Conservation (phyloP, 495 filamentous ascomycete species). For the Penicillium canariense region DNA sequence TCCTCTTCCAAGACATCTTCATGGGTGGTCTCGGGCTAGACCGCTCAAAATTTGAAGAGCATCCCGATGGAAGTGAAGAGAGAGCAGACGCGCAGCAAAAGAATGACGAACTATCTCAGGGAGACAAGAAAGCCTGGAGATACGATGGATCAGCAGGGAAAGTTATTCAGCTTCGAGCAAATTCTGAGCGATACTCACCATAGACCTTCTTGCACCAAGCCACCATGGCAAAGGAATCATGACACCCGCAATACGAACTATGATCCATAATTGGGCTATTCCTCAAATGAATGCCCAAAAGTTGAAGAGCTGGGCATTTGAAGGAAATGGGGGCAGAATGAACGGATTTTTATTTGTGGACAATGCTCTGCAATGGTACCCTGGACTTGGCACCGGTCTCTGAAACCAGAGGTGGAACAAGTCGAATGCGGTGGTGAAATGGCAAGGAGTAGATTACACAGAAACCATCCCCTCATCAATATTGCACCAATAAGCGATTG, state of each 20-base stretch:
- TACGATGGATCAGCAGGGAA: background rate
- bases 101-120: conserved; percentile 21
- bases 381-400: conserved; percentile 18
- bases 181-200: background rate
- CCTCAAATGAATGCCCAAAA: conserved; percentile 26
- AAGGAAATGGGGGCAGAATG: conserved; percentile 24
- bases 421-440: conserved; percentile 6
- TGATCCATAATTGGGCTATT: conserved; percentile 27
- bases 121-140: conserved; percentile 19
- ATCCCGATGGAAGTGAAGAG: conserved; percentile 13
- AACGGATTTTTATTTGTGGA: conserved; percentile 24
- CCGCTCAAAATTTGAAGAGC: conserved; percentile 29
- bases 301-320: conserved; percentile 17
- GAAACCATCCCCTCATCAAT: no score
- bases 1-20: conserved; percentile 14
- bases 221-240: conserved; percentile 32
- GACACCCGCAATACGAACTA: conserved; percentile 14
- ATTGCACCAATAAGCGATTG: no score
- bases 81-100: conserved; percentile 9
- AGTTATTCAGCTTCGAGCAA: background rate
- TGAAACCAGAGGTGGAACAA: conserved; percentile 17
- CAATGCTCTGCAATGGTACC: conserved; percentile 16
- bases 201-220: conserved; percentile 24
- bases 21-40: conserved; percentile 22
- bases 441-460: background rate